Evolutionary conservation across 176 grass and related monocot species (phyloP), one percentile per base, ranked within the genome.

Genomic region (Hsuehochloa calcarea): DNA sequence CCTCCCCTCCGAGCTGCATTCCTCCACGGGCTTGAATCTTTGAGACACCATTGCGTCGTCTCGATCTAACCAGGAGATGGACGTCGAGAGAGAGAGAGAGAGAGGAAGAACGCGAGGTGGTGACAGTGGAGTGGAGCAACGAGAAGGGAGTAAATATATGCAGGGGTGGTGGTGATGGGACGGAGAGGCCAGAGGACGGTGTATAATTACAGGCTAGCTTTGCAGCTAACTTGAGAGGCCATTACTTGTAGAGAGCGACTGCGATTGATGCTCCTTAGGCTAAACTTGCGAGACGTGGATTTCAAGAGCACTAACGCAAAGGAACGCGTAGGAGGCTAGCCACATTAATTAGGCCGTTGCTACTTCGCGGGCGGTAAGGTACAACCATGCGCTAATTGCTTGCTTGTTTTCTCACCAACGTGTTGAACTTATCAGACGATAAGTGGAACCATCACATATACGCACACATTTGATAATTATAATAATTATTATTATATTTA

Each of bases 21-120:
- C 78, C 70, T 93, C 91, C 71, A 98, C 90, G 47, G 91, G 44
- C 80, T 89, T 91, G 86, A 98, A 98, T 31, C 86, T 85, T 11
- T 16, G 85, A 38, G 81, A 27, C 80, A 14, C 92, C 95, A 90
- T 77, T 84, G 54, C 66, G 29, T 86, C 6, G 45, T 47, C 51
- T 51, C 37, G 74, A 75, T 83, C 67, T 80, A 64, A 27, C 39
- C 63, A 19, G 68, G 16, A 69, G 45, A 66, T 41, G n/a, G 20
- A 26, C 51, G 75, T 25, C 76, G 43, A 65, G 19, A 65, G 51
- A 55, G 17, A 78, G 8, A 67, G 74, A 46, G 44, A 46, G 45
- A 29, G 29, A 1, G 38, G 43, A 72, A 71, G 84, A 63, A 34
- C 2, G 38, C 45, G 35, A 34, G 51, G 52, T 37, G 77, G 51